Percentiles rank a stretch among this genome's conserved stretches.
phyloP scores from a whole-genome alignment of 495 filamentous ascomycete genomes.

The Cairneyella variabilis region DNA sequence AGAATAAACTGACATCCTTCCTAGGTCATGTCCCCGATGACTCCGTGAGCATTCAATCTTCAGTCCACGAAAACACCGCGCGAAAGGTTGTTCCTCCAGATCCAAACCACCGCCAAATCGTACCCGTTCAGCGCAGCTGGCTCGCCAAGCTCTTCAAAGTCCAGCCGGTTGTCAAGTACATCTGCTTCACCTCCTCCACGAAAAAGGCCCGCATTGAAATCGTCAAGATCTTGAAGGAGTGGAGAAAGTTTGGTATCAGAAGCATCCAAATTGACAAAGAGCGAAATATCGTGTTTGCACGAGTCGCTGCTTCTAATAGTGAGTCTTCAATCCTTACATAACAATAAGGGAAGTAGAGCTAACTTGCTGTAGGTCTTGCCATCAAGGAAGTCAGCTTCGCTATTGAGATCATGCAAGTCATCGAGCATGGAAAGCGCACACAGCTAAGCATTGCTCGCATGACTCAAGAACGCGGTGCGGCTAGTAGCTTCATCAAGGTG shows the following conservation, averaged over 20 bases:
- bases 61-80: too few relatives aligned
- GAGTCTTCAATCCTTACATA: constrained; percentile 35
- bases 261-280: constrained; percentile 71
- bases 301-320: constrained; percentile 75
- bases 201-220: constrained; percentile 71
- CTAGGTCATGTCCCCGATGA: too few relatives aligned
- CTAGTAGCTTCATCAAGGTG: constrained; percentile 76
- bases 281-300: constrained; percentile 68
- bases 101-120: constrained; percentile 54
- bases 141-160: constrained; percentile 82
- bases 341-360: background rate
- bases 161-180: constrained; percentile 68
- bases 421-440: constrained; percentile 70
- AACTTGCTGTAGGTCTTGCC: constrained; percentile 50
- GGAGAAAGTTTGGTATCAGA: constrained; percentile 74
- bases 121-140: constrained; percentile 67
- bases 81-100: too few relatives aligned
- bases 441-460: constrained; percentile 73
- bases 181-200: constrained; percentile 70
- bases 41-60: constrained; percentile 1
- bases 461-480: constrained; percentile 83
- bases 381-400: constrained; percentile 78
- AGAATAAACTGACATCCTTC: too few relatives aligned
- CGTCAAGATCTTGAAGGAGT: constrained; percentile 65
- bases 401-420: constrained; percentile 76